Evolutionary conservation across 2,329 filamentous ascomycete species (phyloP), one percentile per base, ranked within the genome.

Genomic region (Phialemoniopsis sp.): DNA sequence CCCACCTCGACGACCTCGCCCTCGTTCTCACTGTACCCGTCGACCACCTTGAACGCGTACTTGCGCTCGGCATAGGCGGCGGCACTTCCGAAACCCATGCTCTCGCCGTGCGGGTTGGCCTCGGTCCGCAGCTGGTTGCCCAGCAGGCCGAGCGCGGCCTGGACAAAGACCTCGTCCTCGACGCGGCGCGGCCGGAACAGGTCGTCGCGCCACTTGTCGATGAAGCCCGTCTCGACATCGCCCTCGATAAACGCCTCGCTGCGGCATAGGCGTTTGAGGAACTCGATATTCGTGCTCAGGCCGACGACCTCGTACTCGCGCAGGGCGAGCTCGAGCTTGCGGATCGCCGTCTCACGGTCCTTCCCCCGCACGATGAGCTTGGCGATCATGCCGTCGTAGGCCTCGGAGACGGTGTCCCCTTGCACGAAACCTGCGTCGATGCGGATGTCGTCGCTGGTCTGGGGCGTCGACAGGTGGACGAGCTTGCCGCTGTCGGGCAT

Each of bases 301-400:
- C 93, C 93, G 3, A 91, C 93, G 10, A 98, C 82, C 63, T 98
- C 89, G 57, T 97, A 98, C 35, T 88, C 77, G 48, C 88, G 84
- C 10, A 98, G 69, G 1, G 93, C 90, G 4, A 82, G 71, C 29
- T 82, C 80, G 43, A 98, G 73, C 60, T 88, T 94, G 42, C 87
- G 82, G 36, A 98, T 84, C 4, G 90, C 88, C 18, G 86, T 84
- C 57, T 85, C 78, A 43, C 93, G 78, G 41, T 85, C 85, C 13
- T 80, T 76, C 1, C 87, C 93, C 42, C 87, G 80, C 6, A 97
- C 89, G 51, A 98, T 98, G 38, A 98, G 77, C 66, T 98, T 98
- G 33, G 93, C 88, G 50, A 98, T 95, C 93, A 98, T 98, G 19
- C 93, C 93, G 52, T 98, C 93, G 62, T 98, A 98, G 39, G 93